These are phyloP conservation scores for Exophiala dermatitidis DNA, from an alignment of 2,329 filamentous ascomycete species.

Conservation along the genomic window DNA sequence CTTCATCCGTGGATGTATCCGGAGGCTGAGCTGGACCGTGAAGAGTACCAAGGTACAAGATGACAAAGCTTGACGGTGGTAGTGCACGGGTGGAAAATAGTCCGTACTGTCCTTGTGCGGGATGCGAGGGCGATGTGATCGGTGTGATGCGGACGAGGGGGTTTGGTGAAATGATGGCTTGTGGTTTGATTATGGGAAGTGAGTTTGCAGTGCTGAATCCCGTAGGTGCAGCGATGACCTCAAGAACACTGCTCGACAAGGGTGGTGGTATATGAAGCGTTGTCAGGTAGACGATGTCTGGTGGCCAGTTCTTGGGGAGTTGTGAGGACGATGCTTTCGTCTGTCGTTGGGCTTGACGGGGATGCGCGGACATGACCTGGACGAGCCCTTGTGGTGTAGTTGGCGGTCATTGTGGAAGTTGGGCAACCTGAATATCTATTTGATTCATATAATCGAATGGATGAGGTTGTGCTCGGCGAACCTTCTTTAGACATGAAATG, in stretches of 20 bases:
- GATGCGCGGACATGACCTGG: neutral
- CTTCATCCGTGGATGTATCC: no score
- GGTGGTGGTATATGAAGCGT: slow-evolving; percentile 26
- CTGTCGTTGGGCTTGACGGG: neutral
- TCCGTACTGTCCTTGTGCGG: slow-evolving; percentile 42
- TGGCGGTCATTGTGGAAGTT: no score
- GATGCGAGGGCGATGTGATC: slow-evolving; percentile 39
- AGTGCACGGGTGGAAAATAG: slow-evolving; percentile 42
- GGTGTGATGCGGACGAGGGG: slow-evolving; percentile 37
- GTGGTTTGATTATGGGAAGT: slow-evolving; percentile 6
- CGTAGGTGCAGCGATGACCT: neutral
- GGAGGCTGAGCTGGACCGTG: no score
- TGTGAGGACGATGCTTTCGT: neutral
- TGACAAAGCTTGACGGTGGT: slow-evolving; percentile 40
- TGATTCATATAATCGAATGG: no score
- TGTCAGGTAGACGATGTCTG: slow-evolving; percentile 13
- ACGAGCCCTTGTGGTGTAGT: neutral
- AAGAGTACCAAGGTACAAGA: slow-evolving; percentile 45
- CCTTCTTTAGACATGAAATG: no score
- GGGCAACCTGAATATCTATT: no score
- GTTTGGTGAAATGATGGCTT: slow-evolving; percentile 1
- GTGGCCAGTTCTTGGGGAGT: slow-evolving; percentile 22
- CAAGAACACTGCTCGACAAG: neutral
- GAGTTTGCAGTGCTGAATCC: neutral
- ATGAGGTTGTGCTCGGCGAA: no score